Conservation (phyloP, 2,329 filamentous ascomycete species). For the Diaporthe australafricana region DNA sequence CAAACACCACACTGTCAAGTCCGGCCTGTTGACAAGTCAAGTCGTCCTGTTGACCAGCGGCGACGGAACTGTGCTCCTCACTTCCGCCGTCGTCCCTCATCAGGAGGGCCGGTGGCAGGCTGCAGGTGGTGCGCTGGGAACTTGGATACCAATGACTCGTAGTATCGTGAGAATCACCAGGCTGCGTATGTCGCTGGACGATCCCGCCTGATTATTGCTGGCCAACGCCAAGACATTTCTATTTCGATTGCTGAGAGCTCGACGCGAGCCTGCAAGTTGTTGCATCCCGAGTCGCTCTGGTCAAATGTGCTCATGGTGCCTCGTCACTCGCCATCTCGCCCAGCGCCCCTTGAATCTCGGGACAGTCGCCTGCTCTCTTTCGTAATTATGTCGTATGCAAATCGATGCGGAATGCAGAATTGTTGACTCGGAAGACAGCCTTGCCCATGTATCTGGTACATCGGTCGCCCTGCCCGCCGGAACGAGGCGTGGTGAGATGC, state of each 20-base stretch:
- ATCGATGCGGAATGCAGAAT: constrained; percentile 13
- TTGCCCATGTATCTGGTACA: constrained; percentile 24
- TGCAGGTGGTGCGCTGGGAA: constrained; percentile 15
- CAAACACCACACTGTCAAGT: constrained; percentile 31
- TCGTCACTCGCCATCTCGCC: constrained; percentile 26
- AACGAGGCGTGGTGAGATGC: constrained; percentile 1
- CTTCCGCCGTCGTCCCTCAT: constrained; percentile 17
- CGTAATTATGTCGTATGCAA: constrained; percentile 19
- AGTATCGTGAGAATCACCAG: constrained; percentile 26
- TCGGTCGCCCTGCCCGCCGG: not conserved
- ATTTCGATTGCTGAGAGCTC: constrained; percentile 19
- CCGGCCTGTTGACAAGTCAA: constrained; percentile 25
- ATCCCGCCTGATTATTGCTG: constrained; percentile 19
- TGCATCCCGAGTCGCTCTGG: constrained; percentile 7
- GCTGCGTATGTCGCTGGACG: constrained; percentile 16
- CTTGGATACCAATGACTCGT: constrained; percentile 26
- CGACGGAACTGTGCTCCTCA: constrained; percentile 15
- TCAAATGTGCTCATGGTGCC: constrained; percentile 11
- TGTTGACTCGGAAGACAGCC: constrained; percentile 9
- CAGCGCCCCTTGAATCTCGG: constrained; percentile 23
- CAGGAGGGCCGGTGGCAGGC: constrained; percentile 26
- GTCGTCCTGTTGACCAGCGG: constrained; percentile 18
- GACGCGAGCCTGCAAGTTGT: constrained; percentile 6
- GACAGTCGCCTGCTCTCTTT: constrained; percentile 9
- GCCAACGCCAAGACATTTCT: constrained; percentile 12